Percentiles rank a stretch among this genome's conserved stretches.
These are phyloP conservation scores for Furcasterigmium sp. DNA, from an alignment of 2,329 filamentous ascomycete species.

Conservation along the genomic window DNA sequence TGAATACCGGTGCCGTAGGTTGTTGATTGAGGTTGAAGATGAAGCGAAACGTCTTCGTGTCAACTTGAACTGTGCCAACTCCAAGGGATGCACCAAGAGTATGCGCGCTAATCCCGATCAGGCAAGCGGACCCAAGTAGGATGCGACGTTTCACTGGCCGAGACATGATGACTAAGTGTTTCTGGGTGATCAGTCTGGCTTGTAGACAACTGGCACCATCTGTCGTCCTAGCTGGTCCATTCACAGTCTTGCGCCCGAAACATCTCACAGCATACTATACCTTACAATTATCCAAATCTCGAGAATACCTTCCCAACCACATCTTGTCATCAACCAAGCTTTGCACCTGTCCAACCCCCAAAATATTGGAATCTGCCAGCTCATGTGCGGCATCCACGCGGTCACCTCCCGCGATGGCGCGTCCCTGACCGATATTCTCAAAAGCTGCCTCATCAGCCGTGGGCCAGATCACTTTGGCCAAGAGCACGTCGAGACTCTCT, in stretches of 20 bases:
- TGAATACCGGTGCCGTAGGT: no score
- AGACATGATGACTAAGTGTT: no score
- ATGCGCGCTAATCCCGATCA: not conserved
- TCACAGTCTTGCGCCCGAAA: no score
- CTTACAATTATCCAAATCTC: no score
- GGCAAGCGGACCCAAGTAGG: not conserved
- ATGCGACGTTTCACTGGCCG: not conserved
- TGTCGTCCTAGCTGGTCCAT: no score
- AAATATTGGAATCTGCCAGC: no score
- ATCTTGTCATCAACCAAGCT: no score
- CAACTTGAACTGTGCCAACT: not conserved
- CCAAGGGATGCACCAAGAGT: not conserved
- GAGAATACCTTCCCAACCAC: no score
- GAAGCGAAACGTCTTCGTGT: not conserved
- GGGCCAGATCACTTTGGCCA: slow-evolving; percentile 55
- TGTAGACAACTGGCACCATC: no score
- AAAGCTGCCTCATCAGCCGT: slow-evolving; percentile 44
- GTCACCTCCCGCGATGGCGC: slow-evolving; percentile 33
- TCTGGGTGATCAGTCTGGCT: no score
- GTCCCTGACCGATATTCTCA: slow-evolving; percentile 30
- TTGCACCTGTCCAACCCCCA: no score
- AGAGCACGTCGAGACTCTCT: slow-evolving; percentile 23
- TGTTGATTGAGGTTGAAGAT: not conserved
- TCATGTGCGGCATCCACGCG: slow-evolving; percentile 59
- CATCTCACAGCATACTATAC: no score